Evolutionary conservation across 129 eudicot genomes (phyloP).

Genomic region (Cynara cardunculus): DNA sequence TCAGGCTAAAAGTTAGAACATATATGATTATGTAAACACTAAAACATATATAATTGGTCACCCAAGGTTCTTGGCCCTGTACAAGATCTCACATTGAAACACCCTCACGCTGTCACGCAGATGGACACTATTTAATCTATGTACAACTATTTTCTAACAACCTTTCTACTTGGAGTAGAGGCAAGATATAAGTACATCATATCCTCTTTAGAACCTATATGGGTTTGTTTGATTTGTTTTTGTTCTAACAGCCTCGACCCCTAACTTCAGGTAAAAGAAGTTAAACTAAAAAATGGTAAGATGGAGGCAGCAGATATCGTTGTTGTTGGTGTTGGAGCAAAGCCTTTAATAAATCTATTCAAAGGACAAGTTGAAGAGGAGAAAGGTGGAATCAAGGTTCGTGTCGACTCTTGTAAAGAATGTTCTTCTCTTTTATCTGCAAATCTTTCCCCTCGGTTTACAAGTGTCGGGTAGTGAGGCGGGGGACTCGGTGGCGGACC

Average conservation of each 20-base stretch:
- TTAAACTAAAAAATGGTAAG: constrained; percentile 68
- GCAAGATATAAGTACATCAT: no score
- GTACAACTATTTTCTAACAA: neutral
- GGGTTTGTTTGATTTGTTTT: neutral
- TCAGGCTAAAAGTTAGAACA: neutral
- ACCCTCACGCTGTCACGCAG: no score
- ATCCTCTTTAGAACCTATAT: no score
- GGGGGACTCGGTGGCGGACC: no score
- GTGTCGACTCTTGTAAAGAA: neutral
- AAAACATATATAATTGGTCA: no score
- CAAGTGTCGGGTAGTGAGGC: no score
- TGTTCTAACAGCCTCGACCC: neutral
- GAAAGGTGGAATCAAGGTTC: constrained; percentile 87
- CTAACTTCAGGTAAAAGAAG: constrained; percentile 56
- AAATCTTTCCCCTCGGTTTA: neutral
- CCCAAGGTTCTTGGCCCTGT: neutral
- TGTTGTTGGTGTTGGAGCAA: constrained; percentile 83
- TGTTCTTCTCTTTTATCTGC: neutral
- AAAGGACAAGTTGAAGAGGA: constrained; percentile 80
- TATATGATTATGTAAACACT: no score
- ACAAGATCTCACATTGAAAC: no score
- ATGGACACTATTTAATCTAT: neutral
- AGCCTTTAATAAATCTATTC: constrained; percentile 54
- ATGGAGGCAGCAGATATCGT: constrained; percentile 72
- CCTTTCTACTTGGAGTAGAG: no score